phyloP scores from a whole-genome alignment of 2,329 filamentous ascomycete genomes.

The Exophiala mesophila region DNA sequence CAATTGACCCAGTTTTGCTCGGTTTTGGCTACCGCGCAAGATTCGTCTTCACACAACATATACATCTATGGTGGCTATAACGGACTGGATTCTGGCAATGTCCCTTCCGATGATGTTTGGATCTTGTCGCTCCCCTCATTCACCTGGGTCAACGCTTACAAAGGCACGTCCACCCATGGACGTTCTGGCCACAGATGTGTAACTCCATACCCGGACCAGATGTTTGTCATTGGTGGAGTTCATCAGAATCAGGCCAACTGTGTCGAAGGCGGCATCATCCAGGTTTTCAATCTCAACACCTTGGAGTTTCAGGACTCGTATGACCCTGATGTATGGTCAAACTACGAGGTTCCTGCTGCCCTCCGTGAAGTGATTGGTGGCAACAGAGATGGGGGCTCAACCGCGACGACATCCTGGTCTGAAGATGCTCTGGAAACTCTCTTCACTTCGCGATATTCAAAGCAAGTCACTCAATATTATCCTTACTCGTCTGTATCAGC shows the following conservation, averaged over 20 bases:
- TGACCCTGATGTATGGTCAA: slow-evolving; percentile 29
- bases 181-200: slow-evolving; percentile 33
- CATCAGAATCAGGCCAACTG: slow-evolving; percentile 22
- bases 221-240: slow-evolving; percentile 37
- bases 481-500: slow-evolving; percentile 47
- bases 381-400: slow-evolving; percentile 32
- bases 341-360: slow-evolving; percentile 31
- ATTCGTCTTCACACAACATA: slow-evolving; percentile 35
- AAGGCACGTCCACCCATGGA: slow-evolving; percentile 30
- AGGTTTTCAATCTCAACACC: slow-evolving; percentile 42
- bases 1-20: slow-evolving; percentile 38
- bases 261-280: slow-evolving; percentile 35
- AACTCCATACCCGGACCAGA: slow-evolving; percentile 46
- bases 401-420: slow-evolving; percentile 18
- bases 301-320: slow-evolving; percentile 32
- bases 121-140: slow-evolving; percentile 35
- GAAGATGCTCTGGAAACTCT: slow-evolving; percentile 44
- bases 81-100: slow-evolving; percentile 27
- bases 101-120: slow-evolving; percentile 34
- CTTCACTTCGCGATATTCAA: slow-evolving; percentile 54
- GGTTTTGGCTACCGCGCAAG: slow-evolving; percentile 35
- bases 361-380: slow-evolving; percentile 34
- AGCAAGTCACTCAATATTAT: slow-evolving; percentile 53
- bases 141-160: slow-evolving; percentile 30
- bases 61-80: slow-evolving; percentile 36